phyloP scores from a whole-genome alignment of 805 yeast genomes.

The Nakazawaea populi region DNA sequence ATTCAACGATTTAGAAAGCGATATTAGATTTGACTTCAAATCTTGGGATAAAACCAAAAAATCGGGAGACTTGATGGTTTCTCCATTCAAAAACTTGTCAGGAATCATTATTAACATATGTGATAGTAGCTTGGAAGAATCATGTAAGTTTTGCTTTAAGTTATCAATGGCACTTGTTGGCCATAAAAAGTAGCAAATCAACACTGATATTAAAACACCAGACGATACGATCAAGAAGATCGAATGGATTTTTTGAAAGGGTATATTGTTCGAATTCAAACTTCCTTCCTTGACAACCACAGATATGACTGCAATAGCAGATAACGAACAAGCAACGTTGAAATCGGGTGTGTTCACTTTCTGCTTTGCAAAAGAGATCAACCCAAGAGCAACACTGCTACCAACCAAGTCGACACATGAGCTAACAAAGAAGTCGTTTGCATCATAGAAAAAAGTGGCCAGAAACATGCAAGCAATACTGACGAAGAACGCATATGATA shows the following conservation, averaged over 20 bases:
- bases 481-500: constrained; percentile 47
- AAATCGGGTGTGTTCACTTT: constrained; percentile 61
- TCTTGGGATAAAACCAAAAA: constrained; percentile 26
- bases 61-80: constrained; percentile 35
- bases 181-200: constrained; percentile 57
- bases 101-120: constrained; percentile 38
- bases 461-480: constrained; percentile 46
- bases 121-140: constrained; percentile 47
- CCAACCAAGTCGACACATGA: constrained; percentile 47
- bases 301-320: constrained; percentile 64
- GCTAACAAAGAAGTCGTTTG: constrained; percentile 42
- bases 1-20: constrained; percentile 35
- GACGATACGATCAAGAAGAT: constrained; percentile 50
- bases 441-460: constrained; percentile 38
- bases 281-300: constrained; percentile 73
- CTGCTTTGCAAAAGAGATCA: constrained; percentile 66
- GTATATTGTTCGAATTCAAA: constrained; percentile 50
- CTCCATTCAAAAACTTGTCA: constrained; percentile 44
- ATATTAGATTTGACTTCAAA: constrained; percentile 34
- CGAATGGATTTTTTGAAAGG: constrained; percentile 46
- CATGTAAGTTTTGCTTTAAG: constrained; percentile 41
- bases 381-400: constrained; percentile 53
- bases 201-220: constrained; percentile 58
- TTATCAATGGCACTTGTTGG: constrained; percentile 50
- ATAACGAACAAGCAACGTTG: constrained; percentile 76